phyloP scores from a whole-genome alignment of 371 early-diverging fungal species.

The Syncephalastrum contaminatum region DNA sequence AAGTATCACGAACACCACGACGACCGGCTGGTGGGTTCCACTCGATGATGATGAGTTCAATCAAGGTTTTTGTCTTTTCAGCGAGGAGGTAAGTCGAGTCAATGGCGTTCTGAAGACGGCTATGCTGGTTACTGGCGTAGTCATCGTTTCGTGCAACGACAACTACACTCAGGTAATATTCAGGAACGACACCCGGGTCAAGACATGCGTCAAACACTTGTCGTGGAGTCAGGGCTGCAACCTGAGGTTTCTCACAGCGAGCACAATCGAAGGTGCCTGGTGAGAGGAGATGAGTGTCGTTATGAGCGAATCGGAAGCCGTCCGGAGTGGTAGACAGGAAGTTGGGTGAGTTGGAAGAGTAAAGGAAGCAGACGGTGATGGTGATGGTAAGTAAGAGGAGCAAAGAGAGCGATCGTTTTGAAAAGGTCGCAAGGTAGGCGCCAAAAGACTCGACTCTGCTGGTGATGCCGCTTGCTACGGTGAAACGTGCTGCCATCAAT shows the following conservation, averaged over 20 bases:
- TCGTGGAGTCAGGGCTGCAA: conserved; percentile 8
- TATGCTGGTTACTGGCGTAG: conserved; percentile 31
- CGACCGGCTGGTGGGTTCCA: conserved; percentile 41
- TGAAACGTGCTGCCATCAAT: conserved; percentile 23
- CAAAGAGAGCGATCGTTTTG: conserved; percentile 19
- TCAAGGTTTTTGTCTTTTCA: conserved; percentile 32
- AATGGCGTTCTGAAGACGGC: conserved; percentile 44
- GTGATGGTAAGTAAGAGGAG: conserved; percentile 14
- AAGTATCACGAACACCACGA: conserved; percentile 33
- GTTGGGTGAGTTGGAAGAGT: conserved; percentile 19
- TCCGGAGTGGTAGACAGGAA: conserved; percentile 19
- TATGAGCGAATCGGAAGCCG: conserved; percentile 16
- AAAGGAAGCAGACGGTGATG: conserved; percentile 18
- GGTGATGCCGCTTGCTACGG: conserved; percentile 20
- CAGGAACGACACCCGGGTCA: conserved; percentile 23
- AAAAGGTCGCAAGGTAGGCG: conserved; percentile 18
- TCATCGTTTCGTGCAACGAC: conserved; percentile 25
- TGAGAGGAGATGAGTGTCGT: conserved; percentile 26
- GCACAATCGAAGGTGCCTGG: conserved; percentile 21
- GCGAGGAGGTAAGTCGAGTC: conserved; percentile 42
- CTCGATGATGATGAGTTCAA: conserved; percentile 41
- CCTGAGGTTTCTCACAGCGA: conserved; percentile 17
- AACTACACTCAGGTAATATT: conserved; percentile 28
- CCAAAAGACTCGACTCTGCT: conserved; percentile 10
- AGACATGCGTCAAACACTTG: conserved; percentile 29